A percentile compares a stretch with the other conserved stretches of the same genome.
Conservation (phyloP, 1,284 basidiomycete species). For the Leccinum angustisporum region DNA sequence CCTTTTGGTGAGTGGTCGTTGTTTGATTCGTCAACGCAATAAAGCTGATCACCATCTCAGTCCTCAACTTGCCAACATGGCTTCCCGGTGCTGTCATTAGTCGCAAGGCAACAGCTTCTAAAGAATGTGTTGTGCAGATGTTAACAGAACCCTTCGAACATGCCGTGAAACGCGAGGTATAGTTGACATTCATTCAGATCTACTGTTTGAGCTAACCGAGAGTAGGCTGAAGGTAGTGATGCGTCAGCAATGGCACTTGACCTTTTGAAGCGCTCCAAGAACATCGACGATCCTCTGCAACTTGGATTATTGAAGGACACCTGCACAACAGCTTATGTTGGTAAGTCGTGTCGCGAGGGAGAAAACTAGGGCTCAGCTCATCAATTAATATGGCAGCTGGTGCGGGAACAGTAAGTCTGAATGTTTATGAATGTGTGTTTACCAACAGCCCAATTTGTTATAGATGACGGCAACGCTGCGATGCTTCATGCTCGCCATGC, state of each 20-base stretch:
- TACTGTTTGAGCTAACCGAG: not conserved
- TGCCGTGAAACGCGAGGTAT: slow-evolving; percentile 19
- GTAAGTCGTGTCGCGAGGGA: slow-evolving; percentile 14
- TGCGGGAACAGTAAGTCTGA: not conserved
- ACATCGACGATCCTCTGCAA: slow-evolving; percentile 1
- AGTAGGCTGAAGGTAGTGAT: slow-evolving; percentile 13
- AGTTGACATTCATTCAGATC: not conserved
- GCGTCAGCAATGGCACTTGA: slow-evolving; percentile 19
- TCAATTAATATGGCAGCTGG: not conserved
- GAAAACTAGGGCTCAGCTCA: not conserved
- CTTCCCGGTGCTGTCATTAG: slow-evolving; percentile 21
- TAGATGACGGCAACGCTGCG: slow-evolving; percentile 45
- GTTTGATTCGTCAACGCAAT: not conserved
- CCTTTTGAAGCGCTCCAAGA: slow-evolving; percentile 5
- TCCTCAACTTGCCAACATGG: slow-evolving; percentile 28
- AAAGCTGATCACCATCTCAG: slow-evolving; percentile 6
- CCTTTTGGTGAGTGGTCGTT: slow-evolving; percentile 19
- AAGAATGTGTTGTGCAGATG: slow-evolving; percentile 17
- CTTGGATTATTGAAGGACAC: slow-evolving; percentile 18
- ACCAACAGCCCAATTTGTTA: not conserved
- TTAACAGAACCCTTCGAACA: slow-evolving; percentile 23
- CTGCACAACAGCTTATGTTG: slow-evolving; percentile 26
- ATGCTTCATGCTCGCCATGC: slow-evolving; percentile 51
- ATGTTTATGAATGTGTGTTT: not conserved
- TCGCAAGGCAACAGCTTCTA: slow-evolving; percentile 19